Evolutionary conservation across 371 early-diverging fungal species (phyloP), one percentile per base, ranked within the genome.

Genomic region (Haplosporangium sp.): DNA sequence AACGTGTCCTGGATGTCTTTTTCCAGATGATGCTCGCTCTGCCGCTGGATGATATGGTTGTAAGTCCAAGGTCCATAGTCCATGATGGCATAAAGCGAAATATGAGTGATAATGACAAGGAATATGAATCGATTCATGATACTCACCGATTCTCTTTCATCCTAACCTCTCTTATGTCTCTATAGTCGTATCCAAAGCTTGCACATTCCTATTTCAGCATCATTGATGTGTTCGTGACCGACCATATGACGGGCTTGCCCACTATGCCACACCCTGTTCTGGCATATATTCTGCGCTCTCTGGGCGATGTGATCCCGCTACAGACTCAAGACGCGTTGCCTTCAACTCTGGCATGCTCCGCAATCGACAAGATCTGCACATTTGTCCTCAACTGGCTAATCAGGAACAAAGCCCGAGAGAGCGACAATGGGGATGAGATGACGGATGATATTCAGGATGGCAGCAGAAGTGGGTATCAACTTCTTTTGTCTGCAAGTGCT

Each of bases 11-110:
- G 41, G 82, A 85, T 7, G 85, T 90, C 43, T 81, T 89, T 54
- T 90, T 93, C 60, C 89, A 91, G 69, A 80, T 97, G 56, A 86
- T 95, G 83, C 77, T 90, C 37, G 85, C 82, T 57, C 84, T 93
- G 14, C 95, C 96, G 3, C 67, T 92, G 23, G 66, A 83, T 11
- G 94, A 95, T 73, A 82, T 95, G 61, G 83, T 94, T 79, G 92
- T 92, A 86, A 82, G 83, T 46, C 29, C 41, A 21, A 23, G 5
- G 9, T 20, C 8, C 36, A 38, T 2, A 57, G 18, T 21, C 43
- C 7, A 29, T 36, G n/a, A 42, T 38, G 61, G 1, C 10, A 37
- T 20, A 21, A 50, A 62, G 23, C 14, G 36, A 52, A 57, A 12
- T 50, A 36, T 23, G 29, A 29, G 29, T 29, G 29, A 29, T 4